Evolutionary conservation across 768 basidiomycete genomes (phyloP).

Genomic region (Lepiota venenata): DNA sequence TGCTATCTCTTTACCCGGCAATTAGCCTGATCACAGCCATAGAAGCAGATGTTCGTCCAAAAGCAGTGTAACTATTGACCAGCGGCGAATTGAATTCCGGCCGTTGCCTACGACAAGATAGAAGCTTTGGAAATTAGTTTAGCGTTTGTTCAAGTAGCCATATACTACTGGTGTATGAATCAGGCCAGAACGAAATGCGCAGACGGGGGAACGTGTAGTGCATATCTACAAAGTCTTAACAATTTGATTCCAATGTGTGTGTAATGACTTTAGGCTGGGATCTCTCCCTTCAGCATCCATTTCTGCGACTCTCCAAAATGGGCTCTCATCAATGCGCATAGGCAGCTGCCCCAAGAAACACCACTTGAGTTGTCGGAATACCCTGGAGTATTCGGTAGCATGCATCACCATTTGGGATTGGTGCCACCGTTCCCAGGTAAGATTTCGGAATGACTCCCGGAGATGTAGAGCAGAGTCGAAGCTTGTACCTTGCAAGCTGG

Average conservation of each 20-base stretch:
- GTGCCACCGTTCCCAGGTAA: slow-evolving; percentile 30
- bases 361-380: slow-evolving; percentile 19
- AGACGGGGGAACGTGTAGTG: too few relatives aligned
- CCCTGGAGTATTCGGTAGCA: slow-evolving; percentile 15
- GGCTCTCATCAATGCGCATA: slow-evolving; percentile 3
- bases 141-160: too few relatives aligned
- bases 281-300: background rate
- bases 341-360: slow-evolving; percentile 23
- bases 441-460: slow-evolving; percentile 12
- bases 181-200: too few relatives aligned
- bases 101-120: too few relatives aligned
- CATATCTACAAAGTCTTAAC: background rate
- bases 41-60: too few relatives aligned
- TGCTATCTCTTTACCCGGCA: too few relatives aligned
- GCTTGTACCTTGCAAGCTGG: slow-evolving; percentile 3
- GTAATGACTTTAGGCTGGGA: background rate
- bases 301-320: background rate
- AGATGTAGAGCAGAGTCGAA: slow-evolving; percentile 11
- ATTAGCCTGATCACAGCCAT: too few relatives aligned
- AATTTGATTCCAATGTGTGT: background rate
- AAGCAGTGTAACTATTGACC: too few relatives aligned
- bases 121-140: too few relatives aligned
- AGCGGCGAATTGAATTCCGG: too few relatives aligned
- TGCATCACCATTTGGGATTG: slow-evolving; percentile 18
- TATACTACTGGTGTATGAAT: too few relatives aligned